Percentiles rank a stretch among this genome's conserved stretches.
phyloP scores from a whole-genome alignment of 2,329 filamentous ascomycete genomes.

The Pseudocercospora pini-densiflorae region DNA sequence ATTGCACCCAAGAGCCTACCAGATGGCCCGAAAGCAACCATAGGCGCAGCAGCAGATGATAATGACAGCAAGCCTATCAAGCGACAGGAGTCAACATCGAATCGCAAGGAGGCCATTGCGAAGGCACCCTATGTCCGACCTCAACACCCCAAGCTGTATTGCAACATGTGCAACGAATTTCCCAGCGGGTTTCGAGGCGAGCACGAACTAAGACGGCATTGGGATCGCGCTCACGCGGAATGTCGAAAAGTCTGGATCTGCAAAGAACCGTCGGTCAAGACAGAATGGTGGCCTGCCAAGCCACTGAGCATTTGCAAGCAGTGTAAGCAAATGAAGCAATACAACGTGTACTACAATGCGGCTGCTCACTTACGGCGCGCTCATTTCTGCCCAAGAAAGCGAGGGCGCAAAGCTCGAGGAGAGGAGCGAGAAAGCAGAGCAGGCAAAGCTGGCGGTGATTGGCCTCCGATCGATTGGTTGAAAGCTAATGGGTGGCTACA shows the following conservation, averaged over 20 bases:
- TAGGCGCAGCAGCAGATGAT: constrained; percentile 3
- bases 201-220: constrained; percentile 67
- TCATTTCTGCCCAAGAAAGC: constrained; percentile 77
- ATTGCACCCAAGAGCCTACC: constrained; percentile 35
- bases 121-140: constrained; percentile 66
- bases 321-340: constrained; percentile 75
- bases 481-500: constrained; percentile 62
- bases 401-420: constrained; percentile 61
- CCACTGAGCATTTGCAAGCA: constrained; percentile 83
- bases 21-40: constrained; percentile 20
- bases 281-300: constrained; percentile 50
- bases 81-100: constrained; percentile 9
- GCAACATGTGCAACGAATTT: constrained; percentile 70
- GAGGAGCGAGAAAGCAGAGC: constrained; percentile 60
- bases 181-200: constrained; percentile 83
- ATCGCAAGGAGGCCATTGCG: constrained; percentile 42
- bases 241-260: constrained; percentile 67
- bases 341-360: constrained; percentile 93
- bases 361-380: constrained; percentile 86
- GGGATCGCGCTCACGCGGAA: constrained; percentile 67
- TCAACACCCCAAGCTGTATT: constrained; percentile 72
- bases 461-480: constrained; percentile 63
- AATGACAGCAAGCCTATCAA: constrained; percentile 8
- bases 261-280: constrained; percentile 56
- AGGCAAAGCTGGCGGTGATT: constrained; percentile 56